Evolutionary conservation across 163 green algal species (phyloP), one percentile per base, ranked within the genome.

Genomic region (Scenedesmus sp.): DNA sequence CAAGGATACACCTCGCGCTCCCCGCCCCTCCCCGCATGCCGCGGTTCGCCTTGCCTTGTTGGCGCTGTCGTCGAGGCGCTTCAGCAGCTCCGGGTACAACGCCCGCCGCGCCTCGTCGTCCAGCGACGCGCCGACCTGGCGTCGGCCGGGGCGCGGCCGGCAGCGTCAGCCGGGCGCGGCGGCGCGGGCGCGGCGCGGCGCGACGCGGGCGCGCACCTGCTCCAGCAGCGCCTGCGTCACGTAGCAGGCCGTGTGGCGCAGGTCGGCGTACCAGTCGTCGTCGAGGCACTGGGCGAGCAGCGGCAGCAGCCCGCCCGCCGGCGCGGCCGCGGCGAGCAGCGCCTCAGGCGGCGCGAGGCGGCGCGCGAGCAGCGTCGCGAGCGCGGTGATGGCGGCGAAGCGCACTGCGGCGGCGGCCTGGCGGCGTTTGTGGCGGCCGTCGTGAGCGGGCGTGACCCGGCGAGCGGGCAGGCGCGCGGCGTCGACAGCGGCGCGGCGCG

Each of bases 21-120:
- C n/a, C n/a, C n/a, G n/a, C 56, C n/a, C n/a, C n/a, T n/a, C n/a
- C n/a, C n/a, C n/a, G n/a, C 14, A 64, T 33, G 20, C 11, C n/a
- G n/a, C n/a, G n/a, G n/a, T n/a, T n/a, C n/a, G n/a, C n/a, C n/a
- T n/a, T 2, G 96, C 88, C 31, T 69, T 47, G 80, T 97, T 94
- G 81, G 63, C 93, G 56, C 86, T 91, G 82, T 97, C 93, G 64
- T 97, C 93, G 75, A 97, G 82, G 13, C 93, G 84, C 77, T 94
- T 94, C 15, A 92, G 66, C 24, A 97, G 86, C 82, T 96, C 91
- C 4, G 86, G 86, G 63, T 95, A 95, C 2, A 95, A 36, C 22
- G 80, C 39, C 9, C 87, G 72, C 29, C 89, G 72, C 48, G 87
- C 57, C 48, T 92, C 87, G 28, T 90, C 73, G 18, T 54, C 80